phyloP scores from a whole-genome alignment of 2,329 filamentous ascomycete species.

The Sarocladiaceae sp. region DNA sequence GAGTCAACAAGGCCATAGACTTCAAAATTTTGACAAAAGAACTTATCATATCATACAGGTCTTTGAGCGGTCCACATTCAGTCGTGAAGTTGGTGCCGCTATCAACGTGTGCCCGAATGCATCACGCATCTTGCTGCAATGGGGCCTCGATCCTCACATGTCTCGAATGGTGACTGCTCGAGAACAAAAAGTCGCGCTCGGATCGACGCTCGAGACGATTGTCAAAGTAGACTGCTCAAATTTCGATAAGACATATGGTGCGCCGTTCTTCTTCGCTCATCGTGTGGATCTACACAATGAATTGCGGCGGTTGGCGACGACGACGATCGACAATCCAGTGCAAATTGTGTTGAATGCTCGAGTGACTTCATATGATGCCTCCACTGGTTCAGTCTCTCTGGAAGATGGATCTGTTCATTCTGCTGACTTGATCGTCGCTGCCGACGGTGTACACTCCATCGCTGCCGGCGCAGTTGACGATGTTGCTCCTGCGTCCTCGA shows the following conservation, averaged over 20 bases:
- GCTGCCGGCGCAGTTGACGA: constrained; percentile 23
- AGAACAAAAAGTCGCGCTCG: constrained; percentile 18
- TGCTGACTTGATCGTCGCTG: constrained; percentile 37
- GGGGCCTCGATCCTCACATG: constrained; percentile 28
- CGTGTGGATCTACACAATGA: constrained; percentile 35
- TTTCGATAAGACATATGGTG: constrained; percentile 19
- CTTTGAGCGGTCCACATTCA: constrained; percentile 33
- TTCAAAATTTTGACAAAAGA: not conserved
- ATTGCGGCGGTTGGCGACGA: constrained; percentile 28
- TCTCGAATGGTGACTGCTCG: constrained; percentile 22
- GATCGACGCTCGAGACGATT: constrained; percentile 20
- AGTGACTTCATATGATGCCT: constrained; percentile 17
- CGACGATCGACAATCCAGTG: not conserved
- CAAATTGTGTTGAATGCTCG: not conserved
- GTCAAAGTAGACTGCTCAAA: constrained; percentile 3
- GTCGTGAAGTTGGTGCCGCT: constrained; percentile 33
- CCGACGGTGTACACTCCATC: constrained; percentile 38
- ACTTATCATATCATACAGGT: constrained; percentile 17
- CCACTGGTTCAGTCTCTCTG: constrained; percentile 23
- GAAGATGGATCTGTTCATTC: constrained; percentile 21
- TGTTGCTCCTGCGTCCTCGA: constrained; percentile 15
- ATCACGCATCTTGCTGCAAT: constrained; percentile 27
- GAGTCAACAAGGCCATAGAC: not conserved
- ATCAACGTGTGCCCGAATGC: constrained; percentile 35
- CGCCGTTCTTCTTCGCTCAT: constrained; percentile 30